Conservation (phyloP, 345 rosid species). For the Citrus sinensis region DNA sequence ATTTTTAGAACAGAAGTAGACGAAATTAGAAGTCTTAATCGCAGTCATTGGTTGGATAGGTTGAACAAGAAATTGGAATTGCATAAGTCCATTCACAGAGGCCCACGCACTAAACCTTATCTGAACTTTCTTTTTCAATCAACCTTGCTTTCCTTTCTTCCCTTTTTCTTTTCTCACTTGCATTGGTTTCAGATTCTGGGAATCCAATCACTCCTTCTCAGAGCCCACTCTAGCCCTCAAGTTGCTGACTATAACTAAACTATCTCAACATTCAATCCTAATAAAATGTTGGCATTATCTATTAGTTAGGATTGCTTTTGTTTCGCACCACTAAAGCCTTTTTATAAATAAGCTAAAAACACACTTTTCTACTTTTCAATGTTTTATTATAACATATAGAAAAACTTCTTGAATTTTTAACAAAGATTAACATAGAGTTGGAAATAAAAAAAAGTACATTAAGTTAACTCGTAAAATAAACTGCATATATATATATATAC, state of each 20-base stretch:
- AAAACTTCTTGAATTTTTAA: too few relatives aligned
- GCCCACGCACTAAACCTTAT: background rate
- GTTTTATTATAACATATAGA: too few relatives aligned
- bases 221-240: background rate
- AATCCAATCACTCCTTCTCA: background rate
- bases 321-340: background rate
- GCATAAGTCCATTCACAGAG: background rate
- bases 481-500: too few relatives aligned
- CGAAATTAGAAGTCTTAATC: background rate
- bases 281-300: background rate
- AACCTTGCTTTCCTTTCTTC: background rate
- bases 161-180: background rate
- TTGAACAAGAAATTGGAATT: background rate
- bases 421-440: too few relatives aligned
- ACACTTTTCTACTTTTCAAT: background rate
- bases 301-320: background rate
- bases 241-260: background rate
- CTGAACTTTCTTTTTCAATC: background rate
- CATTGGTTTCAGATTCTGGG: background rate
- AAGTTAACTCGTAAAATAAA: too few relatives aligned
- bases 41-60: slow-evolving; percentile 6
- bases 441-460: too few relatives aligned
- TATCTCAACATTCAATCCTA: background rate
- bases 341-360: background rate
- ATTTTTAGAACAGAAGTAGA: background rate